Evolutionary conservation across 352 stramenopile genomes (phyloP).

Genomic region (Phytophthora melonis): DNA sequence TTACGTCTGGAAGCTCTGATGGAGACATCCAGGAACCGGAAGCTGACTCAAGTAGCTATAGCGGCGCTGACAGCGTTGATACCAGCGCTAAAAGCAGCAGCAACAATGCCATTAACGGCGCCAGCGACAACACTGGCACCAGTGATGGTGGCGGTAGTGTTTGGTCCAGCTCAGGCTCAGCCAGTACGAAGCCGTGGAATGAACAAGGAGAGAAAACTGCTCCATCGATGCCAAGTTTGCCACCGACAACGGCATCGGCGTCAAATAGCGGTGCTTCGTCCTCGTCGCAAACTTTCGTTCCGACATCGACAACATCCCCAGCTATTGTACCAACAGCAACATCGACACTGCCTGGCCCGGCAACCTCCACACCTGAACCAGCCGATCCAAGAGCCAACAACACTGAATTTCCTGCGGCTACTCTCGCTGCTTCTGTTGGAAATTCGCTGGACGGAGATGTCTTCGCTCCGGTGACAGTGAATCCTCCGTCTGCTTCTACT

Average conservation of each 20-base stretch:
- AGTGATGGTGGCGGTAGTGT: not conserved
- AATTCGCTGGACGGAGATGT: conserved; percentile 3
- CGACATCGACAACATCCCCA: not conserved
- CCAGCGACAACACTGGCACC: not conserved
- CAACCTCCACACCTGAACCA: not conserved
- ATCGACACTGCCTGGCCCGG: not conserved
- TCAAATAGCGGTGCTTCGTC: not conserved
- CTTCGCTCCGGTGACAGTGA: not conserved
- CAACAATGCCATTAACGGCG: not conserved
- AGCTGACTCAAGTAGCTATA: conserved; percentile 3
- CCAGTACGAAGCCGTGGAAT: conserved; percentile 7
- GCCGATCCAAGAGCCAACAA: not conserved
- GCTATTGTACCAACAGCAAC: not conserved
- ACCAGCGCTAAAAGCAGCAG: not conserved
- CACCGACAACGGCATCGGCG: not conserved
- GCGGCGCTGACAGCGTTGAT: not conserved
- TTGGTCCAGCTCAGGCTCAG: conserved; percentile 5
- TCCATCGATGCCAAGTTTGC: not conserved
- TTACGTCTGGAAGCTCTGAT: conserved; percentile 7
- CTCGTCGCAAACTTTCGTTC: not conserved
- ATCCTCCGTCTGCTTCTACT: not conserved
- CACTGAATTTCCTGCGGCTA: not conserved
- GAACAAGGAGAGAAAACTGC: conserved; percentile 8
- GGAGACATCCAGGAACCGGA: conserved; percentile 3
- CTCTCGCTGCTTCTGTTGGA: not conserved